Conservation (phyloP, 495 filamentous ascomycete species). For the Trichocladium antarcticum region DNA sequence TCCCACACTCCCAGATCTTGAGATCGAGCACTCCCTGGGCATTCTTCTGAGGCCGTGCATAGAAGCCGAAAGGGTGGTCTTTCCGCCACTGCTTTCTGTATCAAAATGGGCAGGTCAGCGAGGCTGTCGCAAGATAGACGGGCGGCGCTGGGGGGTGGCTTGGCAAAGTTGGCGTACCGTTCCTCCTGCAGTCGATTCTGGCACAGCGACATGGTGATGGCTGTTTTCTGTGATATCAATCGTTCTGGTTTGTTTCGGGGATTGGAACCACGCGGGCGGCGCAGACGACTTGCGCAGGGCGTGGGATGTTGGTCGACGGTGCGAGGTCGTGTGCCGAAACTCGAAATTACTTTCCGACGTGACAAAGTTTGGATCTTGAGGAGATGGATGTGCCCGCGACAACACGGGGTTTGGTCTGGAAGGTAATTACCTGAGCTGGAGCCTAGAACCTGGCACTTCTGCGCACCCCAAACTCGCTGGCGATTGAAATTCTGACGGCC, state of each 20-base stretch:
- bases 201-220: slow-evolving; percentile 64
- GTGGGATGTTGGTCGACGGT: slow-evolving; percentile 10
- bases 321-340: too few relatives aligned
- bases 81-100: slow-evolving; percentile 87
- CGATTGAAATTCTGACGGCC: background rate
- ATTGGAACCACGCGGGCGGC: too few relatives aligned
- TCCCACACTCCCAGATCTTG: slow-evolving; percentile 92
- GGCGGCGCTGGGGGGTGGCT: background rate
- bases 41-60: slow-evolving; percentile 74
- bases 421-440: too few relatives aligned
- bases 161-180: slow-evolving; percentile 43
- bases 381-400: too few relatives aligned
- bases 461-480: background rate
- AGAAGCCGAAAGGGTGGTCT: slow-evolving; percentile 97
- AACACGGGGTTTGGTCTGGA: too few relatives aligned
- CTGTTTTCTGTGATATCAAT: too few relatives aligned
- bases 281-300: too few relatives aligned
- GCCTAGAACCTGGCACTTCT: too few relatives aligned
- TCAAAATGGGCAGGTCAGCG: slow-evolving; percentile 5
- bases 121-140: background rate
- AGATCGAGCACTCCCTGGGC: slow-evolving; percentile 73
- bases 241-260: too few relatives aligned
- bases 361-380: too few relatives aligned
- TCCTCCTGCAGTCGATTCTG: slow-evolving; percentile 87
- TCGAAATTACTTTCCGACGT: too few relatives aligned